Conservation (phyloP, 148 eudicot species). For the Fagopyrum esculentum region DNA sequence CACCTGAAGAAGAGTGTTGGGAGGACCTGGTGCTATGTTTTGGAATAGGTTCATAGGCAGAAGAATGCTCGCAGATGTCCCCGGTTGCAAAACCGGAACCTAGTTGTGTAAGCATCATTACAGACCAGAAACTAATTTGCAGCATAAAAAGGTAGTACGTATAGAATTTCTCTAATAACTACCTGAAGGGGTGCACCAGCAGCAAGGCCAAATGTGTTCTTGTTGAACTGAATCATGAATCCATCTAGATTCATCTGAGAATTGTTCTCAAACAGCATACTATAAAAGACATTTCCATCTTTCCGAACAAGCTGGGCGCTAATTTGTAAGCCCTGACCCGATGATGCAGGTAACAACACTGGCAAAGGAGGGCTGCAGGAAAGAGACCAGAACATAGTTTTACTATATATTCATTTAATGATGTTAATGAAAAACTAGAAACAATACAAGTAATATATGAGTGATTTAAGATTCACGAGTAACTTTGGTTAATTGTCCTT, state of each 20-base stretch:
- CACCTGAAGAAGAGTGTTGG: constrained; percentile 80
- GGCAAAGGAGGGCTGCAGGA: constrained; percentile 85
- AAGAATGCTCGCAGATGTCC: constrained; percentile 69
- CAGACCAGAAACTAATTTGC: not conserved
- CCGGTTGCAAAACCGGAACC: constrained; percentile 86
- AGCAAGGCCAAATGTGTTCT: constrained; percentile 93
- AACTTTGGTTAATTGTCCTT: not conserved
- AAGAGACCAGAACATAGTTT: constrained; percentile 2
- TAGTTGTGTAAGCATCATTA: constrained; percentile 14
- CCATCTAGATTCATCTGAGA: constrained; percentile 70
- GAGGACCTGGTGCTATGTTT: constrained; percentile 80
- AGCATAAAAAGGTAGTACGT: not conserved
- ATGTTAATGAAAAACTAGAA: not conserved
- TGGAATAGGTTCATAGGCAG: constrained; percentile 89
- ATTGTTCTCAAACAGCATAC: constrained; percentile 77
- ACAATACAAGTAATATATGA: too few species aligned
- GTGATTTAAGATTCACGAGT: too few species aligned
- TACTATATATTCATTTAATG: not conserved
- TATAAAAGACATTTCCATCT: constrained; percentile 89
- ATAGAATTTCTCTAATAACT: not conserved
- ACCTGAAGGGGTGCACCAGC: constrained; percentile 91
- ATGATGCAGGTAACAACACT: constrained; percentile 61
- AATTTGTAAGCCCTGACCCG: constrained; percentile 90
- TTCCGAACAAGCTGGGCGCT: constrained; percentile 77
- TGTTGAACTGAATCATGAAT: constrained; percentile 95